Conservation (phyloP, 495 filamentous ascomycete genomes). For the Xylaria cubensis region DNA sequence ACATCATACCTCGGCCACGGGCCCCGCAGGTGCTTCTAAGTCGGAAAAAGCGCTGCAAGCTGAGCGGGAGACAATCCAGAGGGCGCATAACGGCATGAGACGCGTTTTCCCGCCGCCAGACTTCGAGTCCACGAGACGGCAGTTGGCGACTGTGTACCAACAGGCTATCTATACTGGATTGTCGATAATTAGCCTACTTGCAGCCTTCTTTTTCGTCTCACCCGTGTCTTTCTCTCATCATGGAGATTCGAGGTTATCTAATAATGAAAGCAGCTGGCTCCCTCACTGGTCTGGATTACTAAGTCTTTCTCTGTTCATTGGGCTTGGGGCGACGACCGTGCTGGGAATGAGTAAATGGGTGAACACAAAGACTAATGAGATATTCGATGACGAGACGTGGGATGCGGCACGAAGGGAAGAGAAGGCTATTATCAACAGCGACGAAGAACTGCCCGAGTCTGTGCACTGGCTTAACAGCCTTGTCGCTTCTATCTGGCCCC, state of each 20-base stretch:
- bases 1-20: constrained; percentile 52
- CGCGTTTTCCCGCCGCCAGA: constrained; percentile 69
- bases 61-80: constrained; percentile 57
- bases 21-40: constrained; percentile 55
- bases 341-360: constrained; percentile 59
- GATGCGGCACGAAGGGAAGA: constrained; percentile 60
- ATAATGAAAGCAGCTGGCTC: background rate
- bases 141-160: constrained; percentile 55
- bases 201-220: constrained; percentile 52
- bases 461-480: constrained; percentile 71
- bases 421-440: constrained; percentile 40
- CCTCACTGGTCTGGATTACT: constrained; percentile 30
- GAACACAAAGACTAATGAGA: constrained; percentile 54
- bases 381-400: constrained; percentile 71
- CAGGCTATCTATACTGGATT: constrained; percentile 53
- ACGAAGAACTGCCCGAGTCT: constrained; percentile 61
- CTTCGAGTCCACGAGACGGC: constrained; percentile 55
- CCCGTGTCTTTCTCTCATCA: constrained; percentile 74
- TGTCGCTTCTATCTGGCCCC: constrained; percentile 67
- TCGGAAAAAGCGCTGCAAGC: constrained; percentile 49
- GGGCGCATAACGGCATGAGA: constrained; percentile 56
- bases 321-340: constrained; percentile 42
- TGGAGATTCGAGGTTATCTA: constrained; percentile 40
- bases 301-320: constrained; percentile 32
- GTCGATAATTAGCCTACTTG: constrained; percentile 42